Percentiles rank a stretch among this genome's conserved stretches.
These are phyloP conservation scores for Areca catechu DNA, from an alignment of 176 grass and related monocot genomes.

Conservation along the genomic window DNA sequence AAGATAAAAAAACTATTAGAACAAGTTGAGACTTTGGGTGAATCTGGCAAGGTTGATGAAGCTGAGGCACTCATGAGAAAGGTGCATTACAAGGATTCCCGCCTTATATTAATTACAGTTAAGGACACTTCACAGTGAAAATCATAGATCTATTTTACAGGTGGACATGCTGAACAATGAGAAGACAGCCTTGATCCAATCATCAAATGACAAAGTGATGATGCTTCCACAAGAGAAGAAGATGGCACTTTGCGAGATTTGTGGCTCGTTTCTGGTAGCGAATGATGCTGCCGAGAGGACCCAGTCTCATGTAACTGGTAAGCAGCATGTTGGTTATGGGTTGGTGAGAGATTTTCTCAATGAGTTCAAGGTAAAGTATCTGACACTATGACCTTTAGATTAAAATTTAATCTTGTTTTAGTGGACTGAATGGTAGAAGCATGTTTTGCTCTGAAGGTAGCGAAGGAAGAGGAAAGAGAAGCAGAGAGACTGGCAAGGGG, in stretches of 20 bases:
- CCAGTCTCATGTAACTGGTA: slow-evolving; percentile 81
- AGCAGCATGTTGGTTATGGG: slow-evolving; percentile 92
- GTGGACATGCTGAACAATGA: slow-evolving; percentile 69
- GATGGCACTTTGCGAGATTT: slow-evolving; percentile 88
- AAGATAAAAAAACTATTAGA: slow-evolving; percentile 81
- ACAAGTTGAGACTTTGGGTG: slow-evolving; percentile 83
- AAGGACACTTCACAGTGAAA: slow-evolving; percentile 1
- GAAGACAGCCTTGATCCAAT: slow-evolving; percentile 60
- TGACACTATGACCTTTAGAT: neutral
- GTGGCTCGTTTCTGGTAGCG: slow-evolving; percentile 82
- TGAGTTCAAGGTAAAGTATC: slow-evolving; percentile 61
- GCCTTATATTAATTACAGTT: neutral
- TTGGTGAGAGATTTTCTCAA: slow-evolving; percentile 81
- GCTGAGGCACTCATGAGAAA: slow-evolving; percentile 88
- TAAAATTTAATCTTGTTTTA: slow-evolving; percentile 7
- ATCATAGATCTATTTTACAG: slow-evolving; percentile 29
- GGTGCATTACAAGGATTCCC: slow-evolving; percentile 24
- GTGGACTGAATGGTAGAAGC: slow-evolving; percentile 20
- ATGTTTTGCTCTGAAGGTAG: slow-evolving; percentile 31
- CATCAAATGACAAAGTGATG: slow-evolving; percentile 44
- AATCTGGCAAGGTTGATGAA: slow-evolving; percentile 88
- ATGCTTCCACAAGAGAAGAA: slow-evolving; percentile 84
- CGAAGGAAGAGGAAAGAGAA: slow-evolving; percentile 55
- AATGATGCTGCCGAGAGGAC: slow-evolving; percentile 91
- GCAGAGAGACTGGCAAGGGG: slow-evolving; percentile 64